Evolutionary conservation across 176 grass and related monocot species (phyloP).

Genomic region (Areca catechu): DNA sequence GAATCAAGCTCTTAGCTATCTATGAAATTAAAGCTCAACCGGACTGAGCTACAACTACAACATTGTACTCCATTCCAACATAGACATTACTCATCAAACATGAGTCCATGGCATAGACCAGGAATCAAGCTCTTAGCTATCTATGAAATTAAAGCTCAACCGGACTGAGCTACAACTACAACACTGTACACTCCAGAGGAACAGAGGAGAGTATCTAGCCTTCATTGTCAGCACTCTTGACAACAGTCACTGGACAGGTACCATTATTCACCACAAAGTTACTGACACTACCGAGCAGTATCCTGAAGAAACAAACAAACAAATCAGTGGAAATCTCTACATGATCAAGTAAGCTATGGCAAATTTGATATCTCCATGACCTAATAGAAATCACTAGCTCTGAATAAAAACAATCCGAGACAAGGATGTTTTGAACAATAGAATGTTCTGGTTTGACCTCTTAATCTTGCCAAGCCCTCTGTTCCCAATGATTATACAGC

Average conservation of each 20-base stretch:
- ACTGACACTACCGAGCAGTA: slow-evolving; percentile 82
- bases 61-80: too few species aligned
- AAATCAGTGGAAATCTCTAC: neutral
- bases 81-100: too few species aligned
- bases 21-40: too few species aligned
- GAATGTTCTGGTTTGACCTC: slow-evolving; percentile 27
- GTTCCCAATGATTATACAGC: slow-evolving; percentile 71
- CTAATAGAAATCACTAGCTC: neutral
- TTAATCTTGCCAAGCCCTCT: slow-evolving; percentile 85
- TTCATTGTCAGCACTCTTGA: slow-evolving; percentile 32
- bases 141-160: too few species aligned
- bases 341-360: too few species aligned
- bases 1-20: too few species aligned
- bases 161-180: too few species aligned
- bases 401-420: neutral
- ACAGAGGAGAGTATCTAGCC: slow-evolving; percentile 14
- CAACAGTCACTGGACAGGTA: slow-evolving; percentile 73
- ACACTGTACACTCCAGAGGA: too few species aligned
- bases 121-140: too few species aligned
- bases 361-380: too few species aligned
- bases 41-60: too few species aligned
- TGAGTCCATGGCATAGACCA: too few species aligned
- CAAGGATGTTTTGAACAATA: neutral
- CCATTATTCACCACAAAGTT: slow-evolving; percentile 78
- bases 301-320: slow-evolving; percentile 37